Evolutionary conservation across 306 rosid species (phyloP).

Genomic region (Macrotyloma uniflorum): DNA sequence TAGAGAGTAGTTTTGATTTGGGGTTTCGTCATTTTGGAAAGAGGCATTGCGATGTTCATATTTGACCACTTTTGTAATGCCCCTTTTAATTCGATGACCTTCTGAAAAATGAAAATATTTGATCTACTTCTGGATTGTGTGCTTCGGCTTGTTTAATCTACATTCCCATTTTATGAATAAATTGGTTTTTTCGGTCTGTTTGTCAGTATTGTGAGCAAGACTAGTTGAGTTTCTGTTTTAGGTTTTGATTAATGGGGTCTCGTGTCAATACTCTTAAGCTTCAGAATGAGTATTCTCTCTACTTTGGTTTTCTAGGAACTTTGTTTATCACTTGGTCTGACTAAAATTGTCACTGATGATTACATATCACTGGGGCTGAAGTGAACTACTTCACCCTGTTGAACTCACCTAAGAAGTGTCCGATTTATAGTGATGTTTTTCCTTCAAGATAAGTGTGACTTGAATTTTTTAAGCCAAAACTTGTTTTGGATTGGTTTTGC

Average conservation of each 20-base stretch:
- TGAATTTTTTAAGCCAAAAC: background rate
- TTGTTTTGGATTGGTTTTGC: background rate
- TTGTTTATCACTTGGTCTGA: constrained; percentile 17
- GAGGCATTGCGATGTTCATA: constrained; percentile 47
- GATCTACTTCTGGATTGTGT: constrained; percentile 11
- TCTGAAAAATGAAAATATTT: constrained; percentile 7
- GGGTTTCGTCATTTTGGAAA: background rate
- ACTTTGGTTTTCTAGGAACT: background rate
- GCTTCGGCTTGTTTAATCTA: background rate
- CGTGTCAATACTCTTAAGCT: background rate
- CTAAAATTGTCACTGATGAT: constrained; percentile 5
- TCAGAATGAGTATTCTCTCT: background rate
- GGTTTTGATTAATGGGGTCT: background rate
- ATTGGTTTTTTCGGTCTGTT: background rate
- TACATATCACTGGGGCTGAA: background rate
- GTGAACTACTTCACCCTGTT: constrained; percentile 1
- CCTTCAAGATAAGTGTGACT: background rate
- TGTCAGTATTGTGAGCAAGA: background rate
- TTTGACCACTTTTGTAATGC: constrained; percentile 28
- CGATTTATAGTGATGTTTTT: background rate
- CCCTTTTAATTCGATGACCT: background rate
- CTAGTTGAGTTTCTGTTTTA: background rate
- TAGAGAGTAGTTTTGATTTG: constrained; percentile 31
- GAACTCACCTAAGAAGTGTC: constrained; percentile 8
- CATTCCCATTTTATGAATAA: constrained; percentile 5